Conservation (phyloP, 306 rosid species). For the Trifolium fragiferum region DNA sequence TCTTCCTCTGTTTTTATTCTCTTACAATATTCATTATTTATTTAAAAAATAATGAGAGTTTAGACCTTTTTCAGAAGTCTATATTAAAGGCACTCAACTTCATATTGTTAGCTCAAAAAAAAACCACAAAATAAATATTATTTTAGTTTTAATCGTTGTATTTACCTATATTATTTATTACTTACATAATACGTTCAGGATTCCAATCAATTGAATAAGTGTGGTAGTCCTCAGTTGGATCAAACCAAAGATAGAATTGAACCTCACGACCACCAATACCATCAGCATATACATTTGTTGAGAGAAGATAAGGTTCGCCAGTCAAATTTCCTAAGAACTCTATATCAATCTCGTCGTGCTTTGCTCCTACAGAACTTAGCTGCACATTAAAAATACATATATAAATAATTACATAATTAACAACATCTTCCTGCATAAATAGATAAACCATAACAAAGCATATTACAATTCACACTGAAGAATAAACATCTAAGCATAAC, state of each 20-base stretch:
- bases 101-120: too few species aligned
- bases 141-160: too few species aligned
- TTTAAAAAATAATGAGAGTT: too few species aligned
- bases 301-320: slow-evolving; percentile 56
- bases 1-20: too few species aligned
- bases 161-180: neutral
- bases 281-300: slow-evolving; percentile 52
- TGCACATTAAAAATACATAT: slow-evolving; percentile 20
- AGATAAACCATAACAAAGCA: neutral
- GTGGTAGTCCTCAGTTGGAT: slow-evolving; percentile 53
- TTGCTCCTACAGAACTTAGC: slow-evolving; percentile 49
- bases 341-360: slow-evolving; percentile 57
- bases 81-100: too few species aligned
- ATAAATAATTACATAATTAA: neutral
- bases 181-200: slow-evolving; percentile 50
- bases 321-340: slow-evolving; percentile 55
- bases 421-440: neutral
- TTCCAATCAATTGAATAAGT: slow-evolving; percentile 58
- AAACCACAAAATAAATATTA: too few species aligned
- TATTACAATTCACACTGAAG: neutral
- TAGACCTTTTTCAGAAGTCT: too few species aligned
- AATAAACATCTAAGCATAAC: neutral
- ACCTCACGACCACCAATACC: slow-evolving; percentile 54
- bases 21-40: too few species aligned
- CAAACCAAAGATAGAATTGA: slow-evolving; percentile 59